Conservation (phyloP, 1,284 basidiomycete species). For the Leccinum griseonigrum region DNA sequence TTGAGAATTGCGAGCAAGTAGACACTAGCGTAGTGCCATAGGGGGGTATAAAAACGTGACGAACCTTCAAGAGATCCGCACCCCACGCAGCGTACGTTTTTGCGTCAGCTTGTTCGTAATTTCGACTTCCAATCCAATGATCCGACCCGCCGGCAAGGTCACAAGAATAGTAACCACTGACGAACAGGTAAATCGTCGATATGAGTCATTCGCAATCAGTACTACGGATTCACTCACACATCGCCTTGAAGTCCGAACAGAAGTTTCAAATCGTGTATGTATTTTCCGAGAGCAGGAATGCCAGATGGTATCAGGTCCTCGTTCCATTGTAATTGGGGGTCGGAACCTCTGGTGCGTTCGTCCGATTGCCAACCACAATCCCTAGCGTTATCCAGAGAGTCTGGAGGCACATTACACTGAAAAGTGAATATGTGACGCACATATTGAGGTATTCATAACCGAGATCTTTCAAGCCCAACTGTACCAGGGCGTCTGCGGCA, state of each 20-base stretch:
- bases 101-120: constrained; percentile 9
- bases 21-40: not conserved
- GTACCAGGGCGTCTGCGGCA: not conserved
- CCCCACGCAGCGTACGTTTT: constrained; percentile 5
- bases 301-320: constrained; percentile 7
- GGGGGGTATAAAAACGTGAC: not conserved
- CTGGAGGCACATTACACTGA: not conserved
- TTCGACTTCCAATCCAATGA: constrained; percentile 9
- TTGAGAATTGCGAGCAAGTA: not conserved
- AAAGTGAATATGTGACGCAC: not conserved
- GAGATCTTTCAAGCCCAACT: constrained; percentile 1
- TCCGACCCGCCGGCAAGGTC: not conserved
- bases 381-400: not conserved
- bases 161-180: constrained; percentile 12
- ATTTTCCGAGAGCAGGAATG: constrained; percentile 10
- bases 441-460: constrained; percentile 9
- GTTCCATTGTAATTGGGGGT: not conserved
- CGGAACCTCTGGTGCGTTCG: not conserved
- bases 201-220: no score
- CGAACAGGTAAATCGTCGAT: not conserved
- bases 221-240: constrained; percentile 5
- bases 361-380: constrained; percentile 15
- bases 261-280: constrained; percentile 6
- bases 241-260: constrained; percentile 10
- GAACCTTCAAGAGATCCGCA: constrained; percentile 12